Evolutionary conservation across 1,139 yeast genomes (phyloP).

Genomic region (Hyphopichia fennica): DNA sequence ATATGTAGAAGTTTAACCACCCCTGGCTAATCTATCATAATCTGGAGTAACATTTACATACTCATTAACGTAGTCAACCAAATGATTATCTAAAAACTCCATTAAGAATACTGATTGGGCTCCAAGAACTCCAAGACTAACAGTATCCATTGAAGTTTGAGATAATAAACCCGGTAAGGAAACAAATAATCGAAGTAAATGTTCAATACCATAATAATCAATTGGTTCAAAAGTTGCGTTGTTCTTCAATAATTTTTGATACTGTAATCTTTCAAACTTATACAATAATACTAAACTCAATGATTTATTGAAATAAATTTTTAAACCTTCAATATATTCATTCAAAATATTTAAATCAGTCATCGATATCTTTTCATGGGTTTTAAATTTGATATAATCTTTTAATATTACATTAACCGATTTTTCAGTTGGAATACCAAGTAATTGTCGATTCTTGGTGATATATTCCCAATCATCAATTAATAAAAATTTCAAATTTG

Average conservation of each 20-base stretch:
- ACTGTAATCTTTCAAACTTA: conserved; percentile 83
- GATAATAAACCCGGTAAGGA: conserved; percentile 79
- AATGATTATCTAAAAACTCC: conserved; percentile 50
- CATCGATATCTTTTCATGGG: conserved; percentile 22
- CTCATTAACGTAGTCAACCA: conserved; percentile 46
- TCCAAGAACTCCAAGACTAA: conserved; percentile 55
- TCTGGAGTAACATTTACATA: conserved; percentile 62
- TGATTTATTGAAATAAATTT: conserved; percentile 73
- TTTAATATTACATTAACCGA: conserved; percentile 54
- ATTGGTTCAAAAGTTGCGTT: conserved; percentile 28
- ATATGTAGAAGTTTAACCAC: neutral
- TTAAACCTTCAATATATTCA: conserved; percentile 71
- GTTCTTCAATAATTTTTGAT: conserved; percentile 48
- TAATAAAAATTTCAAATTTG: conserved; percentile 62
- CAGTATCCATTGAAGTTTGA: conserved; percentile 78
- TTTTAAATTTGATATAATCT: conserved; percentile 35
- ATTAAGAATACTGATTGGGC: conserved; percentile 50
- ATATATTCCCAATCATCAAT: conserved; percentile 94
- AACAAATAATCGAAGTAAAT: conserved; percentile 69
- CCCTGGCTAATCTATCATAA: conserved; percentile 49
- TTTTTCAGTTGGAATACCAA: conserved; percentile 57
- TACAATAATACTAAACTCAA: conserved; percentile 74
- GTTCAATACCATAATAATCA: conserved; percentile 74
- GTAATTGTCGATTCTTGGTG: conserved; percentile 73
- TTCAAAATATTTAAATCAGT: conserved; percentile 53